Evolutionary conservation across 2,329 filamentous ascomycete genomes (phyloP).

Genomic region (Paraphoma sp.): DNA sequence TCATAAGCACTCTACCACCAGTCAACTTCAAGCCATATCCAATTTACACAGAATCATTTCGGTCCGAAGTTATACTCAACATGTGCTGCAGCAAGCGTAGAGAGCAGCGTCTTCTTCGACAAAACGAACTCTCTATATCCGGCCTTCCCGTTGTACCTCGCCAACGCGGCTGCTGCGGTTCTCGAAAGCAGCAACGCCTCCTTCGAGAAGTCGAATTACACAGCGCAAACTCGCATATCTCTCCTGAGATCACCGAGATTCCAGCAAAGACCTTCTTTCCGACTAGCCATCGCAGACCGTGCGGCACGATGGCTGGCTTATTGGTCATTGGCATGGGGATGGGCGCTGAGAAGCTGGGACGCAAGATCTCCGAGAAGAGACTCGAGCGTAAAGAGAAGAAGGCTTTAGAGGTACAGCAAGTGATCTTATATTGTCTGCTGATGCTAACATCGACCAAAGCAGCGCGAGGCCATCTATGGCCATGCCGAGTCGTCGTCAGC

Average conservation of each 20-base stretch:
- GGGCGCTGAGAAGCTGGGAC: conserved; percentile 25
- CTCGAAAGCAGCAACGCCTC: conserved; percentile 6
- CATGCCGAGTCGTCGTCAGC: conserved; percentile 11
- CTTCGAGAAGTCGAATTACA: neutral
- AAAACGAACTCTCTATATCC: neutral
- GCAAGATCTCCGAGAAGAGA: conserved; percentile 30
- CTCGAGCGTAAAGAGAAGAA: conserved; percentile 33
- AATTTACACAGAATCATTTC: neutral
- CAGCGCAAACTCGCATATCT: neutral
- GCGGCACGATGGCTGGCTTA: conserved; percentile 25
- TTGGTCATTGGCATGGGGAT: conserved; percentile 26
- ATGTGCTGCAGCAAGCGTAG: conserved; percentile 12
- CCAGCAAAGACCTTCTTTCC: neutral
- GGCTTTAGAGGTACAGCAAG: conserved; percentile 17
- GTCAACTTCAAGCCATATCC: neutral
- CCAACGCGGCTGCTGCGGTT: conserved; percentile 8
- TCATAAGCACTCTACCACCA: neutral
- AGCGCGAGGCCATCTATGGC: conserved; percentile 17
- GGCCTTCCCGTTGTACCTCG: neutral
- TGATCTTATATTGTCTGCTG: neutral
- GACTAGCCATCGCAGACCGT: neutral
- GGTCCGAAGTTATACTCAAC: neutral
- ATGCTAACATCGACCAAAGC: conserved; percentile 8
- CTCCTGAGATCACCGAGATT: neutral
- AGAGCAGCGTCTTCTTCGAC: conserved; percentile 6